phyloP scores from a whole-genome alignment of 1,284 basidiomycete genomes.

The Malassezia furfur region DNA sequence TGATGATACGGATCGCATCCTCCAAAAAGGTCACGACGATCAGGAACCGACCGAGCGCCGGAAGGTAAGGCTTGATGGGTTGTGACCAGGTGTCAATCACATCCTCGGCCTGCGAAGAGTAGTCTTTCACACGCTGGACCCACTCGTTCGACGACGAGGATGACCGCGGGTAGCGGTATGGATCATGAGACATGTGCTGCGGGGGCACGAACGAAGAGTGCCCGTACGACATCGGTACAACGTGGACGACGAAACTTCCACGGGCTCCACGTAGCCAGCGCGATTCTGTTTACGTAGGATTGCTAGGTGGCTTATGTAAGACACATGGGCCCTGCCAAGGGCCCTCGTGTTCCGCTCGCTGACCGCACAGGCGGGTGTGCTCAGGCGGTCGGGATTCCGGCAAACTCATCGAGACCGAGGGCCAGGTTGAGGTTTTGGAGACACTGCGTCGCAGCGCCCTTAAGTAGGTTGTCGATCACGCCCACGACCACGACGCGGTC shows the following conservation, averaged over 20 bases:
- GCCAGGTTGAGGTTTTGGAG: slow-evolving; percentile 90
- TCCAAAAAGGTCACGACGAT: slow-evolving; percentile 98
- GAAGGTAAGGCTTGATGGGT: slow-evolving; percentile 86
- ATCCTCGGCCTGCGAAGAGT: slow-evolving; percentile 72
- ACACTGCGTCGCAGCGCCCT: slow-evolving; percentile 96
- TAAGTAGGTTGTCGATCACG: slow-evolving; percentile 77
- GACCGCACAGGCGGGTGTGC: neutral
- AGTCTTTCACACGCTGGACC: slow-evolving; percentile 68
- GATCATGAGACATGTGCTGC: slow-evolving; percentile 6
- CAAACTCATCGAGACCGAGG: slow-evolving; percentile 80
- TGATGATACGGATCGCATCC: slow-evolving; percentile 83
- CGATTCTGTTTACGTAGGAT: neutral
- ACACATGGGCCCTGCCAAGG: neutral
- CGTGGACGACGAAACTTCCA: neutral
- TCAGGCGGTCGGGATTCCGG: slow-evolving; percentile 58
- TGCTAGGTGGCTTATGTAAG: neutral
- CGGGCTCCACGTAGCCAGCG: slow-evolving; percentile 4
- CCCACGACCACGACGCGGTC: slow-evolving; percentile 77
- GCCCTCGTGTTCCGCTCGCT: neutral
- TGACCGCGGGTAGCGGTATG: neutral
- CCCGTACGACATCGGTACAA: slow-evolving; percentile 12
- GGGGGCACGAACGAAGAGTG: slow-evolving; percentile 16
- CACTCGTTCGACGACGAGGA: slow-evolving; percentile 48
- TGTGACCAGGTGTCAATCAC: slow-evolving; percentile 82
- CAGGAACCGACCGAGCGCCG: slow-evolving; percentile 86